Percentiles rank a stretch among this genome's conserved stretches.
Evolutionary conservation across 495 filamentous ascomycete species (phyloP).

Genomic region (Cercophora sp.): DNA sequence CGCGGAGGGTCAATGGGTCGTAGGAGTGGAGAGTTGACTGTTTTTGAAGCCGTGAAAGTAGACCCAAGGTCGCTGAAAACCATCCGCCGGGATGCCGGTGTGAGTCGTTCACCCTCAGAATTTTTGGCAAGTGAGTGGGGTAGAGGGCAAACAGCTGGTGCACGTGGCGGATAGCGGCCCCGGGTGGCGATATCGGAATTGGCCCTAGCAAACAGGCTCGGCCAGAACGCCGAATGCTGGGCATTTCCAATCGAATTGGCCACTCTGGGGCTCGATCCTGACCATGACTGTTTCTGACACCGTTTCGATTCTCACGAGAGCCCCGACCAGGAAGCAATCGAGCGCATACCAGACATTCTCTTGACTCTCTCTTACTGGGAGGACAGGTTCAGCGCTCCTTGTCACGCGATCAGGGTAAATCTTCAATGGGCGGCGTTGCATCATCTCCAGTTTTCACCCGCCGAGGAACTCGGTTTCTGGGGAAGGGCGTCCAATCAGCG

Average conservation of each 20-base stretch:
- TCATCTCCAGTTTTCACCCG: too few species aligned
- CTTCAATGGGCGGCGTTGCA: too few species aligned
- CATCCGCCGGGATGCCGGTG: too few species aligned
- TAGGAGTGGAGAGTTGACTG: constrained; percentile 8
- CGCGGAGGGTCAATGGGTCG: constrained; percentile 16
- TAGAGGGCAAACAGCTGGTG: neutral
- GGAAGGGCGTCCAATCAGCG: constrained; percentile 6
- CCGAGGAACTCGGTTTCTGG: constrained; percentile 10
- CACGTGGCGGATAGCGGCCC: neutral
- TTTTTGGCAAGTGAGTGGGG: constrained; percentile 11
- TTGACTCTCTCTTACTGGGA: too few species aligned
- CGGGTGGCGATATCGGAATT: constrained; percentile 10
- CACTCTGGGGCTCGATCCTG: neutral
- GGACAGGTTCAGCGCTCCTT: neutral
- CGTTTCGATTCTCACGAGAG: too few species aligned
- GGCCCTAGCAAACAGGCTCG: neutral
- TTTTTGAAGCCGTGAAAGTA: constrained; percentile 17
- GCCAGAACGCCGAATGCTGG: neutral
- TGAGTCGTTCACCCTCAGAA: constrained; percentile 22
- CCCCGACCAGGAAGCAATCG: too few species aligned
- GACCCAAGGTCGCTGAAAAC: constrained; percentile 14
- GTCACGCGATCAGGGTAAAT: constrained; percentile 5
- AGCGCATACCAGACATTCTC: too few species aligned
- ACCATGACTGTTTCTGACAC: neutral
- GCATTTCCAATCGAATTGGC: neutral